Conservation (phyloP, 2,329 filamentous ascomycete species). For the Monosporascus ibericus region DNA sequence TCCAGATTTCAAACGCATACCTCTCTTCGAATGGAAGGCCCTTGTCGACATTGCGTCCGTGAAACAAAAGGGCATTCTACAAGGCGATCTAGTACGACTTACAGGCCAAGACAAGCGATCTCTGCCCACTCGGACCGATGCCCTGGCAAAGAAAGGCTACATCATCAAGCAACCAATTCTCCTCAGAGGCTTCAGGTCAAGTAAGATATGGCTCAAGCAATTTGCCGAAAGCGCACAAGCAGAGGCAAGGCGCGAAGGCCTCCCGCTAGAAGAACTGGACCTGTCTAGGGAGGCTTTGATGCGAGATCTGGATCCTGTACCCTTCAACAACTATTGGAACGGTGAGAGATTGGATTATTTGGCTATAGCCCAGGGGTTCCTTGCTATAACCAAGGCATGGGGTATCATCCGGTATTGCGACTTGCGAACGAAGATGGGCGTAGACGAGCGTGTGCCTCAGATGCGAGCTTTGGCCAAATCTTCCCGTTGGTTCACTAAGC, state of each 20-base stretch:
- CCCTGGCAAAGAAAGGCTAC: constrained; percentile 54
- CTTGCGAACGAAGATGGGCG: constrained; percentile 51
- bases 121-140: constrained; percentile 55
- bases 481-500: constrained; percentile 50
- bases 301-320: constrained; percentile 45
- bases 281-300: constrained; percentile 33
- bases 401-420: constrained; percentile 53
- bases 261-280: constrained; percentile 29
- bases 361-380: constrained; percentile 49
- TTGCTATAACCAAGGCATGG: constrained; percentile 53
- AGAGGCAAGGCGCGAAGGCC: constrained; percentile 30
- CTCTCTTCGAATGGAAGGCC: constrained; percentile 53
- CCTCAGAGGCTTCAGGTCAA: constrained; percentile 53
- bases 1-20: constrained; percentile 51
- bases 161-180: constrained; percentile 55
- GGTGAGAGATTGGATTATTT: constrained; percentile 53
- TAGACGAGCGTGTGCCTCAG: constrained; percentile 48
- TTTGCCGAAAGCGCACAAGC: constrained; percentile 40
- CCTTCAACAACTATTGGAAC: constrained; percentile 52
- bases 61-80: constrained; percentile 49
- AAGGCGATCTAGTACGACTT: constrained; percentile 52
- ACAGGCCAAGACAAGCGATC: constrained; percentile 59
- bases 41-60: constrained; percentile 52
- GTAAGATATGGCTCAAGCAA: constrained; percentile 53
- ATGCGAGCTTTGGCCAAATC: constrained; percentile 56